Base-by-base conservation (phyloP, 78 protist genomes). In the Isochrysis galbana region DNA sequence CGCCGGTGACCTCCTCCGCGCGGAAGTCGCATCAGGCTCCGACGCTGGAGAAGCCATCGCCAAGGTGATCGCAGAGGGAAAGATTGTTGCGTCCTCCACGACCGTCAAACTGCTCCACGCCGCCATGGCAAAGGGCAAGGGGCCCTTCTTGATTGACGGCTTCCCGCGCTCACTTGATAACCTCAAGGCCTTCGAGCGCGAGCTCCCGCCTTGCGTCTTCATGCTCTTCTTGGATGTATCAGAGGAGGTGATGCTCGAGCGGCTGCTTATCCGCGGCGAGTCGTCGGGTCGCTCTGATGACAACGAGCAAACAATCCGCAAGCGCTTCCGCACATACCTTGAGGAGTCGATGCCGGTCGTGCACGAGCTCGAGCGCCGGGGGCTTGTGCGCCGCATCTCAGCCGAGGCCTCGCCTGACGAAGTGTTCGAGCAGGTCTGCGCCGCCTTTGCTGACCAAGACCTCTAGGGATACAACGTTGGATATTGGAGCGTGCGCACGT, bases 31-130 rank as follows among this genome's bases (percentile, higher is more conserved):
- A 41, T 23, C 39, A 2, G 74, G 46, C 17, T 38, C 83, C 22
- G 32, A 0, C 29, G 47, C 10, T 1, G 91, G 51, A 5, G 29
- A 23, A 45, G 2, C 10, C 42, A 87, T 87, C 80, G 0, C 44
- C 7, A 0, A 0, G 25, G 1, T 42, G 54, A 61, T 88, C 80
- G 26, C 0, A 11, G 45, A 90, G 23, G 70, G 93, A 1, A 22
- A 90, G 87, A 69, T 90, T 25, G 70, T 90, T 17, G 17, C 69
- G 25, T 88, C 95, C 29, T 87, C 89, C 29, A 94, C 95, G 17
- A 97, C 98, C 46, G 96, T 97, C 70, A 41, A 70, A 25, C 94
- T 96, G 45, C 90, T 97, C 32, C 67, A 90, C 41, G 39, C 70
- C 0, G 97, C 96, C 25, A 97, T 97, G 77, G 45, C 36, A n/a